phyloP scores from a whole-genome alignment of 176 grass and related monocot genomes.

The Zoysia japonica region DNA sequence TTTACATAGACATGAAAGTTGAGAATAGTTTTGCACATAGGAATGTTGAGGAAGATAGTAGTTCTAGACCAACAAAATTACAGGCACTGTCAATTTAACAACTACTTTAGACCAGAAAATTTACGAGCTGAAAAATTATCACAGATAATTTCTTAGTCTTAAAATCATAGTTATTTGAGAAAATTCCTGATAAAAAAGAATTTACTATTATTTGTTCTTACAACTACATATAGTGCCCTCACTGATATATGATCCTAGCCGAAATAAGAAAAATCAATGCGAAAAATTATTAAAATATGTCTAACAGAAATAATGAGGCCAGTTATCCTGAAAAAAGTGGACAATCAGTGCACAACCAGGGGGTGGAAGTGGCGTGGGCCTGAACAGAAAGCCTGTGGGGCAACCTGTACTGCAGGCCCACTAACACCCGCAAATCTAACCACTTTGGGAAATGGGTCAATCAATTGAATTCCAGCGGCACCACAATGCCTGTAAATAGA shows the following conservation, averaged over 20 bases:
- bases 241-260: neutral
- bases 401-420: too few species aligned
- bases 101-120: neutral
- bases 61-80: neutral
- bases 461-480: too few species aligned
- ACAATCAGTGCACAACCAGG: neutral
- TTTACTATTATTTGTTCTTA: neutral
- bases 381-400: too few species aligned
- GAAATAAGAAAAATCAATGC: neutral
- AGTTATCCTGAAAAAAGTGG: neutral
- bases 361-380: too few species aligned
- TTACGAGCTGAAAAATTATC: neutral
- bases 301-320: neutral
- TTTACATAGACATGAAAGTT: neutral
- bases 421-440: too few species aligned
- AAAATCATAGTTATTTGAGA: neutral
- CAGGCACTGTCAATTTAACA: neutral
- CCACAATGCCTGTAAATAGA: too few species aligned
- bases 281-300: neutral
- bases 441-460: too few species aligned
- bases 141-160: neutral
- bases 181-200: neutral
- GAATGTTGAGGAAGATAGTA: conserved; percentile 5
- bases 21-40: neutral
- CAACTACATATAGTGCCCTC: neutral